phyloP scores from a whole-genome alignment of 108 stramenopile genomes.

The Nitzschia putrida region DNA sequence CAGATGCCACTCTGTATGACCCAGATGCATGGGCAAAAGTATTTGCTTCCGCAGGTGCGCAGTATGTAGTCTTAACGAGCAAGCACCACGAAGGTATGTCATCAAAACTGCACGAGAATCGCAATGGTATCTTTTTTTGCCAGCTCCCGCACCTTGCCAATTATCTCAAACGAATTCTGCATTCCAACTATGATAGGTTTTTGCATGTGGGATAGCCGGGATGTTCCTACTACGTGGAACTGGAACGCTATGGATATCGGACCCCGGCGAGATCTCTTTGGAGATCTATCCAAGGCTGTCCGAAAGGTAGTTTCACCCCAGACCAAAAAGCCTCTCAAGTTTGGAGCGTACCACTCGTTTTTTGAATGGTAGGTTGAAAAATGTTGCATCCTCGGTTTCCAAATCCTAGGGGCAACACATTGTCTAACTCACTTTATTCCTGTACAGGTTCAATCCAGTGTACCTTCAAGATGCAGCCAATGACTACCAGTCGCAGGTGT shows the following conservation, averaged over 20 bases:
- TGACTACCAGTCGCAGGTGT: slow-evolving; percentile 36
- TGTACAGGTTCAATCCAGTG: slow-evolving; percentile 43
- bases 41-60: slow-evolving; percentile 45
- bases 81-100: slow-evolving; percentile 51
- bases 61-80: slow-evolving; percentile 54
- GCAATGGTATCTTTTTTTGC: no score
- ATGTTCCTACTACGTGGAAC: slow-evolving; percentile 43
- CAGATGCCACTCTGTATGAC: slow-evolving; percentile 43
- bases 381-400: no score
- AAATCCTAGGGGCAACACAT: no score
- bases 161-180: not conserved
- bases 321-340: slow-evolving; percentile 31
- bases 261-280: slow-evolving; percentile 46
- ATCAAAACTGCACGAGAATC: no score
- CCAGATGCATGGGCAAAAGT: slow-evolving; percentile 43
- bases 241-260: slow-evolving; percentile 60
- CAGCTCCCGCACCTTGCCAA: no score
- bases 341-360: slow-evolving; percentile 47
- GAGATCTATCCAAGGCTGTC: slow-evolving; percentile 43
- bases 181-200: slow-evolving; percentile 14
- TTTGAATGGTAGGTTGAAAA: slow-evolving; percentile 48
- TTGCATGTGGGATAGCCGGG: slow-evolving; percentile 45
- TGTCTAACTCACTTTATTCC: no score
- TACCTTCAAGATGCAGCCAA: slow-evolving; percentile 30
- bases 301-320: slow-evolving; percentile 27